These are phyloP conservation scores for Carex arenaria DNA, from an alignment of 202 grass and related monocot genomes.

Conservation along the genomic window DNA sequence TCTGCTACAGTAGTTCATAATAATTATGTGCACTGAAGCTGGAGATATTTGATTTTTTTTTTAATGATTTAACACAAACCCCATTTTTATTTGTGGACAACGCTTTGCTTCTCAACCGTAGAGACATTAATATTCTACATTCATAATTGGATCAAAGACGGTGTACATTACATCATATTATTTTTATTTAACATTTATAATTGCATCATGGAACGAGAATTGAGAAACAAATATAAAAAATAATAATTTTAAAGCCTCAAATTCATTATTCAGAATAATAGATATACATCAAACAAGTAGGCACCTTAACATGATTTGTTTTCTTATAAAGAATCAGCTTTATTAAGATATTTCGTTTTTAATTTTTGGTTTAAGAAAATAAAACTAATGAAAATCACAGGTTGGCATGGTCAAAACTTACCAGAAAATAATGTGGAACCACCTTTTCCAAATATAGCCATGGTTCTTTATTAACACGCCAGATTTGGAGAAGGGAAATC, in stretches of 20 bases:
- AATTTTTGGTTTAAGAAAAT: background rate
- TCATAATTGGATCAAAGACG: background rate
- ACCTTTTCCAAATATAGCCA: constrained; percentile 17
- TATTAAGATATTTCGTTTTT: background rate
- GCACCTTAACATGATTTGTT: background rate
- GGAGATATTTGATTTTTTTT: background rate
- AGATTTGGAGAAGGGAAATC: constrained; percentile 8
- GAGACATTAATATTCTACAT: background rate
- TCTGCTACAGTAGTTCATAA: background rate
- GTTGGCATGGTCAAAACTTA: constrained; percentile 6
- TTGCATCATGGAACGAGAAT: background rate
- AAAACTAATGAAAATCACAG: constrained; percentile 2
- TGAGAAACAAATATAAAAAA: background rate
- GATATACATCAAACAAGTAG: background rate
- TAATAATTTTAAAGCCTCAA: background rate
- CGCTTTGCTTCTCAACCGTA: background rate
- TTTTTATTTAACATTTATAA: background rate
- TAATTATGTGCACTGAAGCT: background rate
- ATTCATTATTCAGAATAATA: background rate
- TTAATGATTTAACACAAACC: background rate
- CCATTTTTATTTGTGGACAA: background rate
- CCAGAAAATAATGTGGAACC: constrained; percentile 15
- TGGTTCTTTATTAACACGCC: background rate
- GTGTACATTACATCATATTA: background rate
- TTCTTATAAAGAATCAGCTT: background rate